These are phyloP conservation scores for Blastobotrys apis DNA, from an alignment of 1,139 yeast species.

Conservation along the genomic window DNA sequence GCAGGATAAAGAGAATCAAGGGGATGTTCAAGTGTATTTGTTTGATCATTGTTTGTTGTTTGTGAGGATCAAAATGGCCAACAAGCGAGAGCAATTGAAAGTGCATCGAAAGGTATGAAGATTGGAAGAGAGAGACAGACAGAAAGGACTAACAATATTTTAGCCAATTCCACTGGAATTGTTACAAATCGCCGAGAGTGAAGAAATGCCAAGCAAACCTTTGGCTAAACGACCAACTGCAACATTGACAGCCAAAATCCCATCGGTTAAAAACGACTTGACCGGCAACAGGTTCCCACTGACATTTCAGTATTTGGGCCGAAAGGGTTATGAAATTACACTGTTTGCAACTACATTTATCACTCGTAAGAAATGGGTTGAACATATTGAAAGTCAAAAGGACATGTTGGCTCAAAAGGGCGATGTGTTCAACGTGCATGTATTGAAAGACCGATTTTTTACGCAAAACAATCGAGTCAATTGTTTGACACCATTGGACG, in stretches of 20 bases:
- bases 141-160: slow-evolving; percentile 10
- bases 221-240: slow-evolving; percentile 42
- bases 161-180: slow-evolving; percentile 83
- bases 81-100: slow-evolving; percentile 85
- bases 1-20: slow-evolving; percentile 69
- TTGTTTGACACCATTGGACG: slow-evolving; percentile 92
- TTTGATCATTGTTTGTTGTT: slow-evolving; percentile 85
- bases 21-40: slow-evolving; percentile 70
- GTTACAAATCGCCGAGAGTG: slow-evolving; percentile 69
- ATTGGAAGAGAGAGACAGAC: background rate
- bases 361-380: slow-evolving; percentile 76
- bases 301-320: slow-evolving; percentile 53
- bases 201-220: slow-evolving; percentile 62
- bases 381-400: slow-evolving; percentile 76
- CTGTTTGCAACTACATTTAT: slow-evolving; percentile 60
- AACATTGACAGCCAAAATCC: slow-evolving; percentile 23
- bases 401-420: slow-evolving; percentile 63
- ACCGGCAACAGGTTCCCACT: slow-evolving; percentile 43
- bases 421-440: slow-evolving; percentile 72
- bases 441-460: slow-evolving; percentile 66
- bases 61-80: slow-evolving; percentile 80
- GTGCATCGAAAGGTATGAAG: slow-evolving; percentile 68
- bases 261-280: slow-evolving; percentile 22
- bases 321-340: slow-evolving; percentile 64
- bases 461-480: slow-evolving; percentile 71